These are phyloP conservation scores for Acanthamoeba polyphaga DNA, from an alignment of 208 protist genomes.

Conservation along the genomic window DNA sequence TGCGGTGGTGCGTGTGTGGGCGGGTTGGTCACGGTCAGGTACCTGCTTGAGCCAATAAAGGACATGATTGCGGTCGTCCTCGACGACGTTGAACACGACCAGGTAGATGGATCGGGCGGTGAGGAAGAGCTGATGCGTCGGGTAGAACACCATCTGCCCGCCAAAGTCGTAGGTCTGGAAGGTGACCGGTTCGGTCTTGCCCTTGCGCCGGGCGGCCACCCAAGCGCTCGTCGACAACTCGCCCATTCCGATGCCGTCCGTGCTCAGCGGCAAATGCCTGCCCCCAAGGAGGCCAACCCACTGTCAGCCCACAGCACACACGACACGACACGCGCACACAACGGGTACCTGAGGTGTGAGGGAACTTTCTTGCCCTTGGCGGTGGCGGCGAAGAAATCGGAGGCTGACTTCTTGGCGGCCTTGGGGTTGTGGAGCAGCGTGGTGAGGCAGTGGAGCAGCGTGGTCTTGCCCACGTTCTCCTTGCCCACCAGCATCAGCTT, in stretches of 20 bases:
- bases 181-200: background rate
- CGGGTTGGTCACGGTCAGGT: slow-evolving; percentile 41
- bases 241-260: slow-evolving; percentile 17
- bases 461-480: slow-evolving; percentile 72
- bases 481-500: slow-evolving; percentile 67
- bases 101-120: slow-evolving; percentile 61
- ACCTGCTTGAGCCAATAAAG: slow-evolving; percentile 83
- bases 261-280: background rate
- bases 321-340: too few species aligned
- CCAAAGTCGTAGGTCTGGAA: slow-evolving; percentile 74
- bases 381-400: slow-evolving; percentile 7
- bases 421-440: slow-evolving; percentile 16
- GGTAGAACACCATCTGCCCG: slow-evolving; percentile 66
- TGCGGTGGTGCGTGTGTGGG: background rate
- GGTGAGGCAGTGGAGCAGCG: slow-evolving; percentile 29
- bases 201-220: background rate
- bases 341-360: background rate
- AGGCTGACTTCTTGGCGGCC: background rate
- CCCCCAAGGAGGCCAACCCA: background rate
- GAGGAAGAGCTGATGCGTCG: slow-evolving; percentile 72
- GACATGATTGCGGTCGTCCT: slow-evolving; percentile 51
- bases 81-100: slow-evolving; percentile 79
- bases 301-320: background rate
- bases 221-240: background rate
- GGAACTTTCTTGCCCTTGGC: slow-evolving; percentile 2